Evolutionary conservation across 768 basidiomycete species (phyloP).

Genomic region (Gloeostereum incarnatum): DNA sequence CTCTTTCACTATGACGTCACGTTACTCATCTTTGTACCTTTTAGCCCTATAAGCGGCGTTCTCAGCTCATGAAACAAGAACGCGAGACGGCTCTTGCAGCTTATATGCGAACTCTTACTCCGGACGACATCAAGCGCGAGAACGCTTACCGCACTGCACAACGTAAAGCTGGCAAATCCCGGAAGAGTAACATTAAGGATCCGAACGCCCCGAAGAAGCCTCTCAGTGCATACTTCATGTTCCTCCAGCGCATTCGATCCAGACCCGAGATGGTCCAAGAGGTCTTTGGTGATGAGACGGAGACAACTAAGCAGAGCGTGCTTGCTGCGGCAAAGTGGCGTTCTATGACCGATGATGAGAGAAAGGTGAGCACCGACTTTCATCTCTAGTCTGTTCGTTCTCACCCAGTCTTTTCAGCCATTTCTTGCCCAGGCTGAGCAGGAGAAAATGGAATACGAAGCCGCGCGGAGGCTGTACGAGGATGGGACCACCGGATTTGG

Average conservation of each 20-base stretch:
- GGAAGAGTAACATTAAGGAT: constrained; percentile 93
- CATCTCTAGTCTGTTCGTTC: constrained; percentile 8
- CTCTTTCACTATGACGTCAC: constrained; percentile 11
- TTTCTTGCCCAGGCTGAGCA: constrained; percentile 91
- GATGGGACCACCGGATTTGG: constrained; percentile 64
- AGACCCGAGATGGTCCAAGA: constrained; percentile 64
- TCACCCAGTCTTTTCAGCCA: constrained; percentile 48
- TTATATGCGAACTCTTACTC: constrained; percentile 84
- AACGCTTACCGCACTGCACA: constrained; percentile 87
- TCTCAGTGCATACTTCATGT: constrained; percentile 91
- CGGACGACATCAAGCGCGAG: constrained; percentile 92
- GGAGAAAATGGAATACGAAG: constrained; percentile 92
- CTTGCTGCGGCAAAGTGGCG: constrained; percentile 91
- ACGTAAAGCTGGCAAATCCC: constrained; percentile 86
- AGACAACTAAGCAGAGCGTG: constrained; percentile 92
- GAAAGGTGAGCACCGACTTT: constrained; percentile 51
- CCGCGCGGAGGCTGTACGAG: constrained; percentile 79
- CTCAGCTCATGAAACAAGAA: constrained; percentile 75
- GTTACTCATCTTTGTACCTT: constrained; percentile 13
- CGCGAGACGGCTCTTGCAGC: constrained; percentile 75
- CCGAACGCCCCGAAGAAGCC: constrained; percentile 97
- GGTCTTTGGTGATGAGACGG: constrained; percentile 84
- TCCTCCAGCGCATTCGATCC: constrained; percentile 82
- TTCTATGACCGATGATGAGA: constrained; percentile 86
- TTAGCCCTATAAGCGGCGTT: constrained; percentile 81